phyloP scores from a whole-genome alignment of 2,329 filamentous ascomycete species.

The Aspergillus sp. region DNA sequence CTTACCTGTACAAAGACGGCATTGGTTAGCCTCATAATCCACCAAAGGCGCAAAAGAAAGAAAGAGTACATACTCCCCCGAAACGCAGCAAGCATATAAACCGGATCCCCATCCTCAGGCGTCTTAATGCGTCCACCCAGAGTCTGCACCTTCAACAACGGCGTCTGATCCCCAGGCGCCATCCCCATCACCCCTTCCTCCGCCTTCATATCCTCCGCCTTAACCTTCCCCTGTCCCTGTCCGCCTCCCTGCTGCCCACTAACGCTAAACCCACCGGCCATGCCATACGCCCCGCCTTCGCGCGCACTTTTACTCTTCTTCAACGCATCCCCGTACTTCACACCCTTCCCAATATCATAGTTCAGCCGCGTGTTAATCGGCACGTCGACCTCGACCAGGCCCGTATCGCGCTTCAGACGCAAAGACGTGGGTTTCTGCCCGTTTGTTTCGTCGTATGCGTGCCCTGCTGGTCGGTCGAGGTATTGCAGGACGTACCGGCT shows the following conservation, averaged over 20 bases:
- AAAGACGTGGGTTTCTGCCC: conserved; percentile 66
- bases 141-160: conserved; percentile 73
- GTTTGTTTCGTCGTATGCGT: conserved; percentile 60
- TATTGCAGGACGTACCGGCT: conserved; percentile 85
- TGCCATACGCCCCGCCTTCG: conserved; percentile 66
- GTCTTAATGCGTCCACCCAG: conserved; percentile 77
- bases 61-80: conserved; percentile 66
- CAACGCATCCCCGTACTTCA: conserved; percentile 78
- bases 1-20: conserved; percentile 58
- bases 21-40: background rate
- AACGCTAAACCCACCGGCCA: conserved; percentile 69
- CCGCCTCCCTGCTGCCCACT: background rate
- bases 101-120: conserved; percentile 66
- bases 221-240: conserved; percentile 16
- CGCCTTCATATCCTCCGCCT: conserved; percentile 25
- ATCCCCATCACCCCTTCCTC: conserved; percentile 25
- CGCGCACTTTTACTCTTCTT: conserved; percentile 53
- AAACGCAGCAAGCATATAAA: conserved; percentile 92
- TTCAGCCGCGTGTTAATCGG: conserved; percentile 69
- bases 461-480: conserved; percentile 63
- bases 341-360: conserved; percentile 81
- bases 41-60: background rate
- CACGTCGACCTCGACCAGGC: conserved; percentile 90
- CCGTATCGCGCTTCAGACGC: conserved; percentile 76
- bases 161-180: conserved; percentile 39